Evolutionary conservation across 352 stramenopile genomes (phyloP), one percentile per base, ranked within the genome.

Genomic region (Pythium aristosporum): DNA sequence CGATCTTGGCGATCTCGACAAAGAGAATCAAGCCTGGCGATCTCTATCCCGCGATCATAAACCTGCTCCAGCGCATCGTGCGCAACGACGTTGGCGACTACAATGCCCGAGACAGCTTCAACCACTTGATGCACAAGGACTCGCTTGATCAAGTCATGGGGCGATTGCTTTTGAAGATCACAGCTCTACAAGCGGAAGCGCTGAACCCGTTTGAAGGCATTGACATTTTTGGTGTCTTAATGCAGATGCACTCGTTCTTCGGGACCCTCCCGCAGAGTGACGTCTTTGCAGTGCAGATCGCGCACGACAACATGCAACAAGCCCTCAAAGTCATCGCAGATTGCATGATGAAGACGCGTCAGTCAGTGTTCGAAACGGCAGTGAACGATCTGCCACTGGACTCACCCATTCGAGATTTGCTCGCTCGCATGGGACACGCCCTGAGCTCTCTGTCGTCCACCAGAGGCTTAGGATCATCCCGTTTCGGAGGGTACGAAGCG

Each of bases 231-330:
- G 83, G 81, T 42, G 77, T 94, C 23, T 70, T 95, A 34, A 92
- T 92, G 81, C 80, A 92, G 60, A 92, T 94, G 85, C 85, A 95
- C 57, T 88, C 75, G 37, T 92, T 94, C 64, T 93, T 95, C 48
- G 84, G 82, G 7, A 93, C 82, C 12, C 69, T 92, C 18, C 76
- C 85, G 10, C 63, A 77, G 43, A 82, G 62, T 9, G 78, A 94
- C 42, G 54, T 89, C 5, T 88, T 92, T 48, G 77, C 79, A 11
- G 79, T 84, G 20, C 77, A 90, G 46, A 88, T 88, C 30, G 87
- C 87, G 9, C 84, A 89, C 39, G 73, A 88, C 63, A 90, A 87
- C 44, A 91, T 94, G 80, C 77, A 87, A 28, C 72, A 76, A 44
- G 80, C 84, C 9, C 60, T 94, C 21, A 74, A 77, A 28, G 78